phyloP scores from a whole-genome alignment of 2,329 filamentous ascomycete genomes.

The Beauveria sp. region DNA sequence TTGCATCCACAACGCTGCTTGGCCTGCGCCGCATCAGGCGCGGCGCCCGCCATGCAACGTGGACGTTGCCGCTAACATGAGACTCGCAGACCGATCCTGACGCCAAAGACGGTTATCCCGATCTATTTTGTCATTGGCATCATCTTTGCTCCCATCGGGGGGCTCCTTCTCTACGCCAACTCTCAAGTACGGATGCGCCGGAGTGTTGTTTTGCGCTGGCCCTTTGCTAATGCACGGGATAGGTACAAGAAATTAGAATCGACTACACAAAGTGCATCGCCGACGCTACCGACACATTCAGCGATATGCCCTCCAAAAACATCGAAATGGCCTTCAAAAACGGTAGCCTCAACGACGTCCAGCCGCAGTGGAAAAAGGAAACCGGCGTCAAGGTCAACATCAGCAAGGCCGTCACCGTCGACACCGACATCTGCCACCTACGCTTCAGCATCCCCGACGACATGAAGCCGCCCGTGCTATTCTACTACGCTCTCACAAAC shows the following conservation, averaged over 20 bases:
- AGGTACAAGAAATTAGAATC: slow-evolving; percentile 86
- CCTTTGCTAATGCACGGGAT: not conserved
- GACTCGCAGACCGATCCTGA: slow-evolving; percentile 71
- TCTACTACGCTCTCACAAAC: slow-evolving; percentile 94
- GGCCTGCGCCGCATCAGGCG: not conserved
- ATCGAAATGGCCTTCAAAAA: slow-evolving; percentile 67
- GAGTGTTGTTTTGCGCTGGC: slow-evolving; percentile 5
- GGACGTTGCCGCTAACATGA: slow-evolving; percentile 23
- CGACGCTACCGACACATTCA: slow-evolving; percentile 40
- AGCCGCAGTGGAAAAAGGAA: slow-evolving; percentile 35
- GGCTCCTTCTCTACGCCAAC: slow-evolving; percentile 78
- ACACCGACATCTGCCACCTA: slow-evolving; percentile 57
- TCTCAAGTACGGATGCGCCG: slow-evolving; percentile 50
- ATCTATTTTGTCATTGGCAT: slow-evolving; percentile 87
- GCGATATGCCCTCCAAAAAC: slow-evolving; percentile 46
- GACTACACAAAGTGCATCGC: slow-evolving; percentile 77
- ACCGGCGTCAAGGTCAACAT: slow-evolving; percentile 34
- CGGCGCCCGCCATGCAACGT: slow-evolving; percentile 21
- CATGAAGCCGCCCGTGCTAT: slow-evolving; percentile 73
- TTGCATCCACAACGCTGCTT: slow-evolving; percentile 17
- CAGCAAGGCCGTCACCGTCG: slow-evolving; percentile 26
- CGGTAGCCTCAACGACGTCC: slow-evolving; percentile 21
- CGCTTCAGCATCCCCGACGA: slow-evolving; percentile 72
- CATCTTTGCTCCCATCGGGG: slow-evolving; percentile 90
- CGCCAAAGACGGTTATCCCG: slow-evolving; percentile 85